Evolutionary conservation across 805 yeast species (phyloP).

Genomic region (Wickerhamomyces bisporus): DNA sequence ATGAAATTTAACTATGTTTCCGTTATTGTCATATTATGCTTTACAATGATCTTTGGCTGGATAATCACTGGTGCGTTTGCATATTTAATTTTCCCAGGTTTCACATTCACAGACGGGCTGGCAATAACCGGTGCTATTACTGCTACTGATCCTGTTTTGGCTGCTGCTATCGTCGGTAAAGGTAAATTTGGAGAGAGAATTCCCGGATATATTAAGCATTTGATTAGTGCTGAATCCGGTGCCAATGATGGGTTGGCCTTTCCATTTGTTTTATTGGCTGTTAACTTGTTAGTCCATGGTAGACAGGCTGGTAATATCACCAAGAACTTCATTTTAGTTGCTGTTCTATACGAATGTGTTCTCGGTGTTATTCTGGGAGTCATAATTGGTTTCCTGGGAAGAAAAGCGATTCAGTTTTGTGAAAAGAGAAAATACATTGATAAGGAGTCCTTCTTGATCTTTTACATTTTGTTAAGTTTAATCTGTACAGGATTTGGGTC

Average conservation of each 20-base stretch:
- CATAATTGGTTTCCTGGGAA: constrained; percentile 62
- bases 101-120: constrained; percentile 66
- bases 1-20: constrained; percentile 82
- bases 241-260: constrained; percentile 96
- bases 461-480: constrained; percentile 75
- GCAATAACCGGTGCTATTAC: constrained; percentile 83
- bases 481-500: constrained; percentile 89
- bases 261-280: constrained; percentile 74
- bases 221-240: constrained; percentile 81
- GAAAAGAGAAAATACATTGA: constrained; percentile 68
- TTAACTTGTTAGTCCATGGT: constrained; percentile 58
- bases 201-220: constrained; percentile 85
- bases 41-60: constrained; percentile 93
- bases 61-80: constrained; percentile 71
- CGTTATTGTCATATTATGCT: constrained; percentile 66
- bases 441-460: constrained; percentile 82
- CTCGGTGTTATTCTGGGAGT: constrained; percentile 76
- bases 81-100: constrained; percentile 70
- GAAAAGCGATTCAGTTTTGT: constrained; percentile 70
- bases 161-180: constrained; percentile 93
- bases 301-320: constrained; percentile 64
- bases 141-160: constrained; percentile 92
- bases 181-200: constrained; percentile 88
- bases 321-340: constrained; percentile 72
- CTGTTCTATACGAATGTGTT: constrained; percentile 75